Percentiles rank a stretch among this genome's conserved stretches.
phyloP scores from a whole-genome alignment of 2,329 filamentous ascomycete species.

The Calonectria fujianensis region DNA sequence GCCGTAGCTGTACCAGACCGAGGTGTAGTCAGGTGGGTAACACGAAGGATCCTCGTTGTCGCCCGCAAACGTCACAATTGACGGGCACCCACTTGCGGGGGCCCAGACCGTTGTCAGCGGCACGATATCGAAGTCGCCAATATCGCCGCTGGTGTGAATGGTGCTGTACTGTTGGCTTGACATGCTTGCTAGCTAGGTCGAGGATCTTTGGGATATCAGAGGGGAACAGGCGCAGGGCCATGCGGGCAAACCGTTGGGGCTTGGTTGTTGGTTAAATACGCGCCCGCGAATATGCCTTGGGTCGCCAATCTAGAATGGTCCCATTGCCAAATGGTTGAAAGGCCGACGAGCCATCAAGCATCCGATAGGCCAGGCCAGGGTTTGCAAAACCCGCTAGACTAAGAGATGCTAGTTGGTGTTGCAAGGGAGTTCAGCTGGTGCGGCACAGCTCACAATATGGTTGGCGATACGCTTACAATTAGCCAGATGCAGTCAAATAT shows the following conservation, averaged over 20 bases:
- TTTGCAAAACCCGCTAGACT: not conserved
- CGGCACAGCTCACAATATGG: constrained; percentile 4
- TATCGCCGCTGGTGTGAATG: not conserved
- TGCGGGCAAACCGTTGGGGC: not conserved
- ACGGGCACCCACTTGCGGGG: not conserved
- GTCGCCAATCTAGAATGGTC: not conserved
- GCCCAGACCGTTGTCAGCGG: constrained; percentile 13
- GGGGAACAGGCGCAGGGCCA: no score
- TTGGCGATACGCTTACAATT: constrained; percentile 10
- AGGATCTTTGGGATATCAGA: not conserved
- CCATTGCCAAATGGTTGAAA: not conserved
- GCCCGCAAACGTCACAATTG: constrained; percentile 14
- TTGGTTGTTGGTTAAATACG: constrained; percentile 6
- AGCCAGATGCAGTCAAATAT: not conserved
- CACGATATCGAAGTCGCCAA: constrained; percentile 5
- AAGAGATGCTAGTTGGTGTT: not conserved
- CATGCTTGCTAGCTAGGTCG: not conserved
- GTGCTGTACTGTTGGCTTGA: not conserved
- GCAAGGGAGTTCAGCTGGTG: constrained; percentile 18
- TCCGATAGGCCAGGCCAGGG: not conserved
- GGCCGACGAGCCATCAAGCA: no score
- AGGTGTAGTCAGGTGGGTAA: not conserved
- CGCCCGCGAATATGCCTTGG: not conserved
- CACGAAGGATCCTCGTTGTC: not conserved
- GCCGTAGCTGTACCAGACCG: constrained; percentile 14